These are phyloP conservation scores for Echium plantagineum DNA, from an alignment of 257 asterid species.

Conservation along the genomic window DNA sequence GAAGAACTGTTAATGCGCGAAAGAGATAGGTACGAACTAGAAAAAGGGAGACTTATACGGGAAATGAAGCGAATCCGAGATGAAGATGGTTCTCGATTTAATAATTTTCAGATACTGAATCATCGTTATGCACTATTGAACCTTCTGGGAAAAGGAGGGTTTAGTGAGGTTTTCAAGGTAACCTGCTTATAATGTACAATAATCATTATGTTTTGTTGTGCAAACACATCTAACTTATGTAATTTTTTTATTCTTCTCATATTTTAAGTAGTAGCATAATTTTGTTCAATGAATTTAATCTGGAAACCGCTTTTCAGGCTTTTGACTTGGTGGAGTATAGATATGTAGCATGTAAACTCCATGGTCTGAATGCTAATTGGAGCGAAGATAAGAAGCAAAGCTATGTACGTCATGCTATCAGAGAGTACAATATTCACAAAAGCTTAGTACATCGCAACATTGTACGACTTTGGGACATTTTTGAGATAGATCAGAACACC, in stretches of 20 bases:
- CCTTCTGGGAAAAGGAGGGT: constrained; percentile 98
- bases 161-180: constrained; percentile 98
- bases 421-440: constrained; percentile 98
- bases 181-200: constrained; percentile 2
- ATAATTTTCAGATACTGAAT: constrained; percentile 89
- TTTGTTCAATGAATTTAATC: constrained; percentile 12
- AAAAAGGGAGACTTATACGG: constrained; percentile 90
- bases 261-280: background rate
- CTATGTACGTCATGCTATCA: constrained; percentile 90
- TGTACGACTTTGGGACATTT: constrained; percentile 97
- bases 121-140: constrained; percentile 92
- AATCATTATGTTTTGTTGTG: constrained; percentile 5
- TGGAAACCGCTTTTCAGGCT: constrained; percentile 52
- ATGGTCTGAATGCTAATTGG: constrained; percentile 96
- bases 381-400: constrained; percentile 99
- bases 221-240: constrained; percentile 4
- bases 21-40: constrained; percentile 90
- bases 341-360: constrained; percentile 98
- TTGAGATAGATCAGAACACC: constrained; percentile 93
- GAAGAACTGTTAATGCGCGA: constrained; percentile 88
- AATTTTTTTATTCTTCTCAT: background rate
- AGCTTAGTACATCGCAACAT: constrained; percentile 84
- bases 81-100: constrained; percentile 94
- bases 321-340: constrained; percentile 94
- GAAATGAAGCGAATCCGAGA: constrained; percentile 98